These are phyloP conservation scores for Cardamine resedifolia DNA, from an alignment of 345 rosid species.

Conservation along the genomic window DNA sequence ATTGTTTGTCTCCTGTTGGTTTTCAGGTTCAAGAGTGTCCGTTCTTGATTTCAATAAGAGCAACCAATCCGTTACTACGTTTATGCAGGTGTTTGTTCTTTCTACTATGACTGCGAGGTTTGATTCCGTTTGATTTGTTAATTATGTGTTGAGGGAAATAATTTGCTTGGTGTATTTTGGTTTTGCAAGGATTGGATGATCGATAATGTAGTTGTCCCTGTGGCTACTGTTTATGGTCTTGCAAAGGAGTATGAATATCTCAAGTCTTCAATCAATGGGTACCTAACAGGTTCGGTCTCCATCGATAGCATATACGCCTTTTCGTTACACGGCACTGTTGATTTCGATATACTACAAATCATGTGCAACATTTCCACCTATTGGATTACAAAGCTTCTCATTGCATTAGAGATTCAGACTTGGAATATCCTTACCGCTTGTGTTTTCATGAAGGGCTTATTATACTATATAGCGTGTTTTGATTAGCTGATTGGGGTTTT, in stretches of 20 bases:
- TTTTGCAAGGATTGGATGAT: slow-evolving; percentile 76
- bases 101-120: neutral
- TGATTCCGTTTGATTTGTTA: neutral
- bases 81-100: slow-evolving; percentile 61
- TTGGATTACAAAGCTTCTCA: slow-evolving; percentile 1
- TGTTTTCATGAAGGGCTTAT: neutral
- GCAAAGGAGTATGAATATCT: slow-evolving; percentile 75
- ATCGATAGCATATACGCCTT: neutral
- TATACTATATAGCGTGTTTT: neutral
- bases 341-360: neutral
- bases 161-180: slow-evolving; percentile 11
- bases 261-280: slow-evolving; percentile 68
- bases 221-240: slow-evolving; percentile 68
- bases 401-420: neutral
- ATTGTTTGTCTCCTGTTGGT: neutral
- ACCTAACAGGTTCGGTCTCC: slow-evolving; percentile 64
- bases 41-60: slow-evolving; percentile 89
- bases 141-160: neutral
- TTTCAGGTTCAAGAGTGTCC: slow-evolving; percentile 63
- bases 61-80: slow-evolving; percentile 43
- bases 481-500: neutral
- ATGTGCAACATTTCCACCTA: neutral
- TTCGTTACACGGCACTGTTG: neutral
- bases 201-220: slow-evolving; percentile 77
- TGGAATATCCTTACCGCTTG: neutral